A percentile compares a stretch with the other conserved stretches of the same genome.
These are phyloP conservation scores for Suillus occidentalis DNA, from an alignment of 768 basidiomycete species.

Conservation along the genomic window DNA sequence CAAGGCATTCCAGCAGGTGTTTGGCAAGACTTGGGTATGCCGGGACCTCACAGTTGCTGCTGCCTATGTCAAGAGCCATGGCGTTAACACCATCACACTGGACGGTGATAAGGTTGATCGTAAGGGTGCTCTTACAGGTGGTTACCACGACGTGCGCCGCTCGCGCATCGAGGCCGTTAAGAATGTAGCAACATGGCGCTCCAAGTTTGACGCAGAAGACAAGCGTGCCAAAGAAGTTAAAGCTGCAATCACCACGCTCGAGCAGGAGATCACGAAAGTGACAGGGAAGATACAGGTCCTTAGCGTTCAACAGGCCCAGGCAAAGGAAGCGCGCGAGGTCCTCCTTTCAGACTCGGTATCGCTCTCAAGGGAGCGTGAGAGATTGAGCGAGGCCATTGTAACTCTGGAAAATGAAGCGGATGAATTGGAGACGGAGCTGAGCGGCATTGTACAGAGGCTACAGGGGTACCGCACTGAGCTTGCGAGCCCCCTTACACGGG, in stretches of 20 bases:
- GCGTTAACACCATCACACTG: constrained; percentile 94
- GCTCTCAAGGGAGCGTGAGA: constrained; percentile 70
- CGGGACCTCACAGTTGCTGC: constrained; percentile 89
- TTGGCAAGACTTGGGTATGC: constrained; percentile 96
- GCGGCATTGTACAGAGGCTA: constrained; percentile 58
- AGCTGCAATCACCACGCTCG: constrained; percentile 61
- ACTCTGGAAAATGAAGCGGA: constrained; percentile 66
- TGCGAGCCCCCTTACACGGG: constrained; percentile 69
- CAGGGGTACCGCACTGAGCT: constrained; percentile 70
- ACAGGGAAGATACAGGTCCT: constrained; percentile 73
- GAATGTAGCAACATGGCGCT: constrained; percentile 71
- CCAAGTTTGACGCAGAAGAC: constrained; percentile 66
- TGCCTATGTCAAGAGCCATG: constrained; percentile 91
- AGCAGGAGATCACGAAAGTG: constrained; percentile 82
- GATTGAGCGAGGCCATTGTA: constrained; percentile 55
- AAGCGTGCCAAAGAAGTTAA: constrained; percentile 74
- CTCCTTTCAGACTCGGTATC: constrained; percentile 60
- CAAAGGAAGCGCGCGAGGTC: constrained; percentile 65
- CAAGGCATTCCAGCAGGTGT: constrained; percentile 95
- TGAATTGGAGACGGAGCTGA: constrained; percentile 73
- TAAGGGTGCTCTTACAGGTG: constrained; percentile 94
- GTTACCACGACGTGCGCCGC: constrained; percentile 89
- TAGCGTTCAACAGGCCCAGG: constrained; percentile 68
- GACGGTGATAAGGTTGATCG: constrained; percentile 98
- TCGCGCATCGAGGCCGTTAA: constrained; percentile 89